phyloP scores from a whole-genome alignment of 164 flowering plant genomes.

The Chimonanthus praecox region DNA sequence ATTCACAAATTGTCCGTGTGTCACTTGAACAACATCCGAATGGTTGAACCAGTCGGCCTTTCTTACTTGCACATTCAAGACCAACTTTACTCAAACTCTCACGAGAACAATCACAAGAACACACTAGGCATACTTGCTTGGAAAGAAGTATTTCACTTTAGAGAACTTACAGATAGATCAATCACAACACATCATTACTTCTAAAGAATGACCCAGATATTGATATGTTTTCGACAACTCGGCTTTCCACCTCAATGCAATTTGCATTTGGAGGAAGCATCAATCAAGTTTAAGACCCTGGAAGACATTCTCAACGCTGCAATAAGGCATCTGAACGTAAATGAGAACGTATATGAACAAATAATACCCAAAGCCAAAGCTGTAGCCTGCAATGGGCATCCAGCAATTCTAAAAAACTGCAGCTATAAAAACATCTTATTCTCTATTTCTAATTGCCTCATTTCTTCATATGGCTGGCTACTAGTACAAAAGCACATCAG shows the following conservation, averaged over 20 bases:
- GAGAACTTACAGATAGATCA: neutral
- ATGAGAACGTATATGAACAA: neutral
- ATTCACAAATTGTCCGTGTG: too few species aligned
- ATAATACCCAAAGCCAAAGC: neutral
- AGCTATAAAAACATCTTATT: neutral
- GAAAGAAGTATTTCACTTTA: too few species aligned
- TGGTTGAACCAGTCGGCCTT: too few species aligned
- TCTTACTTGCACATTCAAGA: too few species aligned
- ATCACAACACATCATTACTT: neutral
- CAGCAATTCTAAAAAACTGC: neutral
- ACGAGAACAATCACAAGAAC: too few species aligned
- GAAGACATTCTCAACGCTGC: neutral
- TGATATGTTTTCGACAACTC: neutral
- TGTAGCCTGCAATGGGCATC: neutral
- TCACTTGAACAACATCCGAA: too few species aligned
- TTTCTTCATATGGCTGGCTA: neutral
- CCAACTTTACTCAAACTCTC: too few species aligned
- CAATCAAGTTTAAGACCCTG: neutral
- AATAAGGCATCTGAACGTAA: neutral
- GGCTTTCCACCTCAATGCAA: neutral
- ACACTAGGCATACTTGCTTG: too few species aligned
- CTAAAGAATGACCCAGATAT: neutral
- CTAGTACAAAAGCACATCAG: neutral
- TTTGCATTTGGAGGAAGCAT: neutral
- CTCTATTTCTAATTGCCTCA: neutral